A percentile compares a stretch with the other conserved stretches of the same genome.
Evolutionary conservation across 1,284 basidiomycete species (phyloP).

Genomic region (Wolfiporia cocos): DNA sequence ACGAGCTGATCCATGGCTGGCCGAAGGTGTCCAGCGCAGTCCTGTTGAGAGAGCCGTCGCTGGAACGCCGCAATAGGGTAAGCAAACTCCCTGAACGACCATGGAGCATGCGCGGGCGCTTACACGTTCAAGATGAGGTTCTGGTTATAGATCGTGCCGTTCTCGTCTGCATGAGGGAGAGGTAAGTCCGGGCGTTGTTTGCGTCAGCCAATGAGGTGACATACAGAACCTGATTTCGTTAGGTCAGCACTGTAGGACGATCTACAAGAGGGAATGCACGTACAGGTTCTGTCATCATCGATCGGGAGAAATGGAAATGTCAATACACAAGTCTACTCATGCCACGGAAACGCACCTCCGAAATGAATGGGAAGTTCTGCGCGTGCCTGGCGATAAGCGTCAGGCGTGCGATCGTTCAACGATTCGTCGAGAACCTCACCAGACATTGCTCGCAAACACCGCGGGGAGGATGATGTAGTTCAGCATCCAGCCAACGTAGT

Average conservation of each 20-base stretch:
- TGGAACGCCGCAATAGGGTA: background rate
- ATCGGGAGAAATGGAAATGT: no score
- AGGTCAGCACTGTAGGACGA: no score
- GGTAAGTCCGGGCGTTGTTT: no score
- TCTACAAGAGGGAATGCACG: no score
- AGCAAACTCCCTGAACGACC: background rate
- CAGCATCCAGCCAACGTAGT: constrained; percentile 3
- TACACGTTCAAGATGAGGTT: constrained; percentile 9
- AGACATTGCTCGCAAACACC: constrained; percentile 3
- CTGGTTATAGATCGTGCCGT: constrained; percentile 34
- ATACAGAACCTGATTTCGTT: background rate
- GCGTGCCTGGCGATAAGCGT: no score
- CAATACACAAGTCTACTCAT: no score
- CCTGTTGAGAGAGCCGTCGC: constrained; percentile 5
- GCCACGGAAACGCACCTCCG: no score
- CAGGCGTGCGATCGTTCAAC: no score
- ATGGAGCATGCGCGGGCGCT: background rate
- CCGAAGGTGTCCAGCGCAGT: constrained; percentile 3
- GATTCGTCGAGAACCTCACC: no score
- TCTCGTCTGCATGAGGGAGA: constrained; percentile 11
- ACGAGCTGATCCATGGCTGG: constrained; percentile 5
- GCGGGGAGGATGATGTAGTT: constrained; percentile 6
- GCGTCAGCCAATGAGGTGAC: no score
- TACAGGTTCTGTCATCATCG: no score
- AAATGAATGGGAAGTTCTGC: constrained; percentile 9